phyloP scores from a whole-genome alignment of 1,139 yeast species.

The Lodderomyces pseudojiufengensis region DNA sequence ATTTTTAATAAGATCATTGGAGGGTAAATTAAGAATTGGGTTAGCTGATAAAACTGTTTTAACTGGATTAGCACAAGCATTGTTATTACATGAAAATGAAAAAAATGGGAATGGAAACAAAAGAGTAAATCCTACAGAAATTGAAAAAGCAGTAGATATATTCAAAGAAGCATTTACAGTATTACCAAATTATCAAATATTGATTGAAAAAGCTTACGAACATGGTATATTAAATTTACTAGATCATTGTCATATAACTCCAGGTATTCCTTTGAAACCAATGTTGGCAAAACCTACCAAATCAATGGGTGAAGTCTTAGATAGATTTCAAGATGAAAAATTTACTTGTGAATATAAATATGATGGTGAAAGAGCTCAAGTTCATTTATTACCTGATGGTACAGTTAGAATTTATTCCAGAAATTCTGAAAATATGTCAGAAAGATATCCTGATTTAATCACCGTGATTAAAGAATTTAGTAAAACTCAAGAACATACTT shows the following conservation, averaged over 20 bases:
- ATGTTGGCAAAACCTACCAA: conserved; percentile 99
- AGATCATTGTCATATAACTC: conserved; percentile 70
- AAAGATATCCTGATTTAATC: conserved; percentile 87
- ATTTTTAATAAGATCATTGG: conserved; percentile 81
- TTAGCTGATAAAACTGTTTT: conserved; percentile 91
- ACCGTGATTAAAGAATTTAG: conserved; percentile 63
- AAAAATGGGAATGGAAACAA: conserved; percentile 18
- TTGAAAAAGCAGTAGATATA: conserved; percentile 66
- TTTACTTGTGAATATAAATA: conserved; percentile 96
- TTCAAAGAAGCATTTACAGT: conserved; percentile 85
- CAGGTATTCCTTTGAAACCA: conserved; percentile 95
- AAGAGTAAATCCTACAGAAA: conserved; percentile 9
- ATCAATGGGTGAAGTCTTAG: conserved; percentile 83
- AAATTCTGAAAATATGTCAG: conserved; percentile 96
- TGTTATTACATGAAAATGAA: conserved; percentile 53
- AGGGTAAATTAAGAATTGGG: conserved; percentile 90
- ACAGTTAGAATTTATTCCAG: conserved; percentile 77
- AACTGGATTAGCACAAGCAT: conserved; percentile 79
- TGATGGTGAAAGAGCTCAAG: conserved; percentile 97
- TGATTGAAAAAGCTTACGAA: conserved; percentile 63
- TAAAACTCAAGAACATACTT: conserved; percentile 32
- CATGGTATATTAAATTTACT: conserved; percentile 64
- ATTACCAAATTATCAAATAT: conserved; percentile 83
- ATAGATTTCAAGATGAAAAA: conserved; percentile 76
- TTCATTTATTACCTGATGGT: conserved; percentile 71